phyloP scores from a whole-genome alignment of 306 rosid species.

The Trifolium repens region DNA sequence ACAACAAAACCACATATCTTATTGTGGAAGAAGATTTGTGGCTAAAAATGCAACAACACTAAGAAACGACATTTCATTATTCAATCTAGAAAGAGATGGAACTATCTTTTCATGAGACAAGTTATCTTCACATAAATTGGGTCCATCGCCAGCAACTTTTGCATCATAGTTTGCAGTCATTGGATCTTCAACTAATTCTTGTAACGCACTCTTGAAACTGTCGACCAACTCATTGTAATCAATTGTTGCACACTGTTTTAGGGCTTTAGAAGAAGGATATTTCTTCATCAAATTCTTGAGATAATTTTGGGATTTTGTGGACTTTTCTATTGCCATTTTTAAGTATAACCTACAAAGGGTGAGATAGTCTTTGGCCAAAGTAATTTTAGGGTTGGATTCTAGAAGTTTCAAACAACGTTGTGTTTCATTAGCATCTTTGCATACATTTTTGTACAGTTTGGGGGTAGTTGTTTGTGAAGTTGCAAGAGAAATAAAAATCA shows the following conservation, averaged over 20 bases:
- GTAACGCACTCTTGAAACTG: neutral
- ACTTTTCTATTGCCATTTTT: neutral
- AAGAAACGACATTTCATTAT: neutral
- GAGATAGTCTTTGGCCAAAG: neutral
- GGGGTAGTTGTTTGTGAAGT: neutral
- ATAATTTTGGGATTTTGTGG: neutral
- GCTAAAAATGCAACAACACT: neutral
- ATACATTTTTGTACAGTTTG: too few relatives aligned
- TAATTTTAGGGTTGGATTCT: neutral
- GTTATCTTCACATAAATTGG: neutral
- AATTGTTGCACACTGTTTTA: neutral
- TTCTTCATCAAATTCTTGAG: neutral
- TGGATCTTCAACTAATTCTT: neutral
- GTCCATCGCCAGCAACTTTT: neutral
- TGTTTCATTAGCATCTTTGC: neutral
- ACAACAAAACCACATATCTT: neutral
- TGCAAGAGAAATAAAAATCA: neutral
- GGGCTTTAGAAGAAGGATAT: constrained; percentile 5
- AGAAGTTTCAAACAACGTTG: neutral
- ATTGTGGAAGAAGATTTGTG: neutral
- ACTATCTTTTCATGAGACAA: too few relatives aligned
- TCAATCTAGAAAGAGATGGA: too few relatives aligned
- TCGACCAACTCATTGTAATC: neutral
- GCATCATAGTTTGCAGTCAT: neutral
- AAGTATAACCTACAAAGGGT: neutral